Evolutionary conservation across 495 filamentous ascomycete species (phyloP).

Genomic region (Xylaria nigripes): DNA sequence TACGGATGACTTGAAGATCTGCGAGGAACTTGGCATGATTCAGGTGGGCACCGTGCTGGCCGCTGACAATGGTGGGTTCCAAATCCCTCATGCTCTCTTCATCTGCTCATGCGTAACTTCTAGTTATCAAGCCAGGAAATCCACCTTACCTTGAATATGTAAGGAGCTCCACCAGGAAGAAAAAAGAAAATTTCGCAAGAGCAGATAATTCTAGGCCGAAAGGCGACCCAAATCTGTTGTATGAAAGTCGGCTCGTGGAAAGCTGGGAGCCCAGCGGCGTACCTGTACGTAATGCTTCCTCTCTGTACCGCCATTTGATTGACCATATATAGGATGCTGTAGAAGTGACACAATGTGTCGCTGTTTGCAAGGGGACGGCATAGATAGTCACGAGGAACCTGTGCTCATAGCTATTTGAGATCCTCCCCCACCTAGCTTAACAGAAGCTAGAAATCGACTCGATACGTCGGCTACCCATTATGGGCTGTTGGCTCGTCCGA

Average conservation of each 20-base stretch:
- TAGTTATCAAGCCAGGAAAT: constrained; percentile 60
- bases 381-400: not conserved
- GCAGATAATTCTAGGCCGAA: constrained; percentile 30
- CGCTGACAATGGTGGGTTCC: constrained; percentile 53
- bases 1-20: constrained; percentile 60
- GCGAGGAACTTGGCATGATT: constrained; percentile 58
- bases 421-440: not conserved
- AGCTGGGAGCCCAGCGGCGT: constrained; percentile 61
- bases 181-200: constrained; percentile 32
- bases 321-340: constrained; percentile 52
- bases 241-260: constrained; percentile 55
- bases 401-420: not conserved
- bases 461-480: not conserved
- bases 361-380: constrained; percentile 4
- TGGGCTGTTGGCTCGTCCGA: not conserved
- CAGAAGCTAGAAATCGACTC: not conserved
- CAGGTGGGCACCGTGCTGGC: constrained; percentile 52
- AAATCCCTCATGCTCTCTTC: not conserved
- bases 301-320: not conserved
- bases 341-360: constrained; percentile 60
- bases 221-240: constrained; percentile 64
- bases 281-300: constrained; percentile 33
- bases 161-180: constrained; percentile 44
- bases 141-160: constrained; percentile 66
- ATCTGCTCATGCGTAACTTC: not conserved